Conservation (phyloP, 768 basidiomycete species). For the Podaxis sp. region DNA sequence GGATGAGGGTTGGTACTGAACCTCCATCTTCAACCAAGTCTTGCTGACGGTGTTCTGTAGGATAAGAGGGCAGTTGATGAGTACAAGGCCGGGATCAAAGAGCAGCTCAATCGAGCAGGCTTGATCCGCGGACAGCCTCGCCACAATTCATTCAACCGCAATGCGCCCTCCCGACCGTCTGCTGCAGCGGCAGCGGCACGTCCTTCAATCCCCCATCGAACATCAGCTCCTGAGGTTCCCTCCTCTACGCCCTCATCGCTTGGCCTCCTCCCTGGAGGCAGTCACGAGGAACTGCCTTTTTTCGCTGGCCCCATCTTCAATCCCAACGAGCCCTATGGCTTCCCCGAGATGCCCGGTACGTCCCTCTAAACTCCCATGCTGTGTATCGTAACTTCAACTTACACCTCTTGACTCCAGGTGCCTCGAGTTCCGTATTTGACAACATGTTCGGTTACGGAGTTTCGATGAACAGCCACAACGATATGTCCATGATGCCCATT, state of each 20-base stretch:
- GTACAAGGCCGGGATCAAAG: constrained; percentile 84
- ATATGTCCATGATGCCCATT: constrained; percentile 1
- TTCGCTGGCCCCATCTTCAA: constrained; percentile 24
- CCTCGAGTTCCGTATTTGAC: constrained; percentile 39
- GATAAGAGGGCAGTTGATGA: constrained; percentile 80
- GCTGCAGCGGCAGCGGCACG: constrained; percentile 27
- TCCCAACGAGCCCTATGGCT: constrained; percentile 30
- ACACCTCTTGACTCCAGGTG: constrained; percentile 29
- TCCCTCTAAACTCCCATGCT: constrained; percentile 10
- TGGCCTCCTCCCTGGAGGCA: constrained; percentile 15
- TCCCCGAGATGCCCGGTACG: constrained; percentile 45
- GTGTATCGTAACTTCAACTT: constrained; percentile 8
- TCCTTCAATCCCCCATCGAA: constrained; percentile 21
- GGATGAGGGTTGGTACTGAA: constrained; percentile 67
- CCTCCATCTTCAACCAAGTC: constrained; percentile 13
- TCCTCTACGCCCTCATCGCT: constrained; percentile 19
- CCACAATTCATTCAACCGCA: constrained; percentile 37
- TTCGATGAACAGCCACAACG: not conserved
- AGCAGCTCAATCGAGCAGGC: constrained; percentile 72
- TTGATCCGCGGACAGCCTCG: constrained; percentile 84
- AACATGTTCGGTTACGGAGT: constrained; percentile 6
- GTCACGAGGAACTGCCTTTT: constrained; percentile 24
- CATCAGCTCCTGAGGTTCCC: constrained; percentile 25
- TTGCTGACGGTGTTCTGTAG: constrained; percentile 34
- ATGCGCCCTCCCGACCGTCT: constrained; percentile 34